A percentile compares a stretch with the other conserved stretches of the same genome.
Conservation (phyloP, 148 eudicot species). For the Hydrangea macrophylla region DNA sequence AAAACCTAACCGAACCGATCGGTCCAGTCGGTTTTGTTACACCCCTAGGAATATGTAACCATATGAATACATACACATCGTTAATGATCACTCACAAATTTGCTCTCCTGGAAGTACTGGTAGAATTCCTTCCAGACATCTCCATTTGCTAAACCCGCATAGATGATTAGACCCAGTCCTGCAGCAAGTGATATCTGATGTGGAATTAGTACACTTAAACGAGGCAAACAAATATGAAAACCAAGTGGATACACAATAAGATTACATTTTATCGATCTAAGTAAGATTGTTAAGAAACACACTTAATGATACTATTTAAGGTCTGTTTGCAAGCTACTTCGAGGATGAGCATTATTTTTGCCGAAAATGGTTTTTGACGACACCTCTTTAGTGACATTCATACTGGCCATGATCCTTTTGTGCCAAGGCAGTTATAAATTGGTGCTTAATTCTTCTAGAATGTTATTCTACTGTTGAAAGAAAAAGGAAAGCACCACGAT, state of each 20-base stretch:
- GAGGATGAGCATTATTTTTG: background rate
- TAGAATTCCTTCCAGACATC: constrained; percentile 70
- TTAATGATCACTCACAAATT: constrained; percentile 54
- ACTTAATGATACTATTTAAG: background rate
- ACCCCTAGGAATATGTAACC: background rate
- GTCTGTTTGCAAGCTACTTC: background rate
- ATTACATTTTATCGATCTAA: background rate
- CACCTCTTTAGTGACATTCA: background rate
- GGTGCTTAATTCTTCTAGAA: background rate
- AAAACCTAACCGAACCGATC: background rate
- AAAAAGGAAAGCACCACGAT: too few relatives aligned
- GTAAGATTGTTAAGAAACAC: background rate
- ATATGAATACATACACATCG: background rate
- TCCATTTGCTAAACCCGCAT: constrained; percentile 67
- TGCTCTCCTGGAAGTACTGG: constrained; percentile 89
- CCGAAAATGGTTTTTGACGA: background rate
- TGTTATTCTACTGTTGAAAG: too few relatives aligned
- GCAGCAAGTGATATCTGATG: constrained; percentile 67
- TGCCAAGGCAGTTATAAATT: background rate
- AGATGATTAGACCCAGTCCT: constrained; percentile 61
- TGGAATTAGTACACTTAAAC: constrained; percentile 19
- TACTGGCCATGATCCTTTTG: background rate
- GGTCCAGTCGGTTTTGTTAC: too few relatives aligned
- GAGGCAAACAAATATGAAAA: background rate
- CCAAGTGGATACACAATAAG: background rate